Conservation (phyloP, 805 yeast species). For the Saturnispora silvae region DNA sequence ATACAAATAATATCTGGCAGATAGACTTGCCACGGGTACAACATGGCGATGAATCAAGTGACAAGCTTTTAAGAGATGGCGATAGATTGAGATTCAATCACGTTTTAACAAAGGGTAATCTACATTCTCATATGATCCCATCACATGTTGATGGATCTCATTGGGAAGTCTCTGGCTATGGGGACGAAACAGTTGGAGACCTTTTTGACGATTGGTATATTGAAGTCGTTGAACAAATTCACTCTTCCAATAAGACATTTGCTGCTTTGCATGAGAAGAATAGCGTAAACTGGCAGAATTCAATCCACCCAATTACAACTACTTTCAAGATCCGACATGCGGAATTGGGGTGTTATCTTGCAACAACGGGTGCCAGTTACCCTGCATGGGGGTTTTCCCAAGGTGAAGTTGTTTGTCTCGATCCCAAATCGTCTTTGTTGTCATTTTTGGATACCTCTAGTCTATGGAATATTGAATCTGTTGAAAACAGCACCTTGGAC, state of each 20-base stretch:
- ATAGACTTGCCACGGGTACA: conserved; percentile 30
- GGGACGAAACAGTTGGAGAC: conserved; percentile 56
- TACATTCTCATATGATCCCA: conserved; percentile 59
- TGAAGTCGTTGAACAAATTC: conserved; percentile 51
- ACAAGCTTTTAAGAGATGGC: conserved; percentile 40
- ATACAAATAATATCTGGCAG: conserved; percentile 70
- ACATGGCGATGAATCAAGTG: conserved; percentile 17
- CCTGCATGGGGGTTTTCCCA: conserved; percentile 99
- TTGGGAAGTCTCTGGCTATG: conserved; percentile 65
- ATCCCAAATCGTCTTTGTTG: conserved; percentile 24
- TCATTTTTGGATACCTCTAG: conserved; percentile 42
- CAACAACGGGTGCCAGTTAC: conserved; percentile 68
- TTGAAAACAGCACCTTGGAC: conserved; percentile 39
- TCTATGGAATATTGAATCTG: conserved; percentile 77
- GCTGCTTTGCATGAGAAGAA: conserved; percentile 19
- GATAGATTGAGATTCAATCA: conserved; percentile 54
- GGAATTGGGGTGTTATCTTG: conserved; percentile 70
- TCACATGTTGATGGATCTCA: conserved; percentile 47
- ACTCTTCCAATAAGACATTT: conserved; percentile 23
- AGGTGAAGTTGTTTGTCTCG: conserved; percentile 73
- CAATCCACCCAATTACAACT: conserved; percentile 73
- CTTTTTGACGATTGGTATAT: conserved; percentile 67
- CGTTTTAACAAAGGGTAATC: conserved; percentile 48
- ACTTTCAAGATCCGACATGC: conserved; percentile 66
- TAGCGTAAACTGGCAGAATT: conserved; percentile 33